phyloP scores from a whole-genome alignment of 805 yeast species.

The Cyberlindnera maritima region DNA sequence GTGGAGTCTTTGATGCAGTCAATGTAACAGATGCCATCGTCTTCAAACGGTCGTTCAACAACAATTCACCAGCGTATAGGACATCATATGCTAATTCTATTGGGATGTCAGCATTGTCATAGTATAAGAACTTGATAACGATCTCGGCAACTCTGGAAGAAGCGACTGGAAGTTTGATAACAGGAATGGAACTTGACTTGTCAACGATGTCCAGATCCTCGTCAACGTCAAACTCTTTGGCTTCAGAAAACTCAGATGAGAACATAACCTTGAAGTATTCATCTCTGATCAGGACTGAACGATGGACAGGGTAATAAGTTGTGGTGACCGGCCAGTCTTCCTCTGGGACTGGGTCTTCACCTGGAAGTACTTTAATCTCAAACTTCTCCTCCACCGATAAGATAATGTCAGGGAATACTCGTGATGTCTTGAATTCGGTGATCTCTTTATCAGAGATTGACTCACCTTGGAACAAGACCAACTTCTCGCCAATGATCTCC shows the following conservation, averaged over 20 bases:
- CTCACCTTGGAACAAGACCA: slow-evolving; percentile 1
- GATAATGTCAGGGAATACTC: slow-evolving; percentile 46
- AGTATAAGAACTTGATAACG: slow-evolving; percentile 54
- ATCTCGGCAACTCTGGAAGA: slow-evolving; percentile 44
- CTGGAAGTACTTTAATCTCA: slow-evolving; percentile 16
- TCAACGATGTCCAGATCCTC: slow-evolving; percentile 16
- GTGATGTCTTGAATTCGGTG: slow-evolving; percentile 14
- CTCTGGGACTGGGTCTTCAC: slow-evolving; percentile 9
- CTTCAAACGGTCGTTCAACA: slow-evolving; percentile 61
- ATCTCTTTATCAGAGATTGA: slow-evolving; percentile 11
- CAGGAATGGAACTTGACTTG: slow-evolving; percentile 24
- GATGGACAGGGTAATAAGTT: slow-evolving; percentile 57
- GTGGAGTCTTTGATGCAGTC: slow-evolving; percentile 31
- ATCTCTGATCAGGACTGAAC: slow-evolving; percentile 56
- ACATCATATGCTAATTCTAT: slow-evolving; percentile 51
- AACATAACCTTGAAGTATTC: slow-evolving; percentile 67
- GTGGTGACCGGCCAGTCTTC: slow-evolving; percentile 14
- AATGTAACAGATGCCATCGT: slow-evolving; percentile 53
- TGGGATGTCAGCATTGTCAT: slow-evolving; percentile 55
- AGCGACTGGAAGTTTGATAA: slow-evolving; percentile 31
- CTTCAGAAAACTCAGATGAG: slow-evolving; percentile 45
- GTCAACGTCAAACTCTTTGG: slow-evolving; percentile 14
- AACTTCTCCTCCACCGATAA: slow-evolving; percentile 35
- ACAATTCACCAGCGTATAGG: slow-evolving; percentile 52
- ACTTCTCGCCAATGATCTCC: slow-evolving; percentile 19